Evolutionary conservation across 192 early-diverging fungal genomes (phyloP), one percentile per base, ranked within the genome.

Genomic region (Obelidium mucronatum): DNA sequence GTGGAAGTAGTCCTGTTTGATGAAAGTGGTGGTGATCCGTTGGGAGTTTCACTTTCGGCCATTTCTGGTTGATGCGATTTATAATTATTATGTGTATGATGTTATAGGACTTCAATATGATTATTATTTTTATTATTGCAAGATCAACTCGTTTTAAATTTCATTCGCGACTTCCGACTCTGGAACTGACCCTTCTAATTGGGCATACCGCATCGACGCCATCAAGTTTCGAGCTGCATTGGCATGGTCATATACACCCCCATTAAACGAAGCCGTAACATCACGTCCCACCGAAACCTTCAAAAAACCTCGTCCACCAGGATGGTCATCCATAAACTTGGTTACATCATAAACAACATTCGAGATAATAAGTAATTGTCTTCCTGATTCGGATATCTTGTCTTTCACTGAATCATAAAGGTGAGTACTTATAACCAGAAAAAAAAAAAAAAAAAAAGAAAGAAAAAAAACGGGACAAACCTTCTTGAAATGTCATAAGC

Each of bases 171-270:
- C 33, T 64, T 5, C 62, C 5, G 36, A 40, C 24, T 5, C 33
- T 24, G 62, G 62, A 13, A 52, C 48, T 13, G 17, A 15, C 13
- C 66, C 66, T n/a, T 48, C 28, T 48, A 68, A 48, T 24, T 6
- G 15, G 13, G 66, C 66, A 34, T 39, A 68, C 17, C 66, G 39
- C 40, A 68, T 48, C 22, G 19, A 19, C 5, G 3, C 4, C 86
- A 94, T 81, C 60, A 97, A 81, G 80, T 95, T 93, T 44, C 93
- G 84, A 2, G 95, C 95, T 31, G 92, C 94, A 74, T 95, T 97
- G 76, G 91, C 88, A 79, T 98, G 96, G 78, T 92, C 84, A 80
- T 98, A 96, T 17, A 97, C 87, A 2, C 56, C 73, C 5, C 96
- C 95, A 66, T 97, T 93, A 83, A 97, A 96, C 2, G 92, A 85